Evolutionary conservation across 345 rosid genomes (phyloP).

Genomic region (Acer negundo): DNA sequence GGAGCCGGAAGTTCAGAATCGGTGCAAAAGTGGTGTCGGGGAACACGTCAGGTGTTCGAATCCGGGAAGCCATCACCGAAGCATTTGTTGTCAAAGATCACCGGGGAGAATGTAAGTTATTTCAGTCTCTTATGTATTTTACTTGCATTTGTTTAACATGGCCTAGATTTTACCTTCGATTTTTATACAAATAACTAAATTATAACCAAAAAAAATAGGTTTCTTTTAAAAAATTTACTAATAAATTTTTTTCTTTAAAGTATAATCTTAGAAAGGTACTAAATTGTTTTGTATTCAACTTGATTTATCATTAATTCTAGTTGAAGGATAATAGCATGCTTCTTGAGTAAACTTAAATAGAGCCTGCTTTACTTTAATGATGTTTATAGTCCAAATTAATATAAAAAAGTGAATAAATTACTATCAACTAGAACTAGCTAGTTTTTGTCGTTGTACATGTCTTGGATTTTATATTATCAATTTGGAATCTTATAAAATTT

Average conservation of each 20-base stretch:
- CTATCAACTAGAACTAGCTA: not conserved
- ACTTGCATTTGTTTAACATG: too few species aligned
- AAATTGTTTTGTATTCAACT: not conserved
- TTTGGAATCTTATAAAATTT: not conserved
- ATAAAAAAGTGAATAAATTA: not conserved
- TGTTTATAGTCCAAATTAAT: not conserved
- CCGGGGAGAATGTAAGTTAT: constrained; percentile 90
- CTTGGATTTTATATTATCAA: constrained; percentile 3
- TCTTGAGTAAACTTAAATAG: not conserved
- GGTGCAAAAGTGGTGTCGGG: constrained; percentile 67
- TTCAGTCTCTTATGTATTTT: not conserved
- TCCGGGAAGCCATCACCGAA: constrained; percentile 74
- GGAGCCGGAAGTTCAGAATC: constrained; percentile 74
- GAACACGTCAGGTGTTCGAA: constrained; percentile 45
- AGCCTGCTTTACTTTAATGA: not conserved
- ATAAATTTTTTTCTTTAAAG: too few species aligned
- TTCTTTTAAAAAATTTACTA: too few species aligned
- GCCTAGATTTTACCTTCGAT: not conserved
- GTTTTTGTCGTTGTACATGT: not conserved
- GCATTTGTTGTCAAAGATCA: constrained; percentile 87
- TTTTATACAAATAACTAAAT: too few species aligned
- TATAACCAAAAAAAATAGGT: too few species aligned
- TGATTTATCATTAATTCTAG: not conserved
- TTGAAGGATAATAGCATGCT: not conserved
- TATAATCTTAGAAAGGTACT: not conserved